Percentiles rank a stretch among this genome's conserved stretches.
phyloP scores from a whole-genome alignment of 805 yeast genomes.

The Ogataea ramenticola region DNA sequence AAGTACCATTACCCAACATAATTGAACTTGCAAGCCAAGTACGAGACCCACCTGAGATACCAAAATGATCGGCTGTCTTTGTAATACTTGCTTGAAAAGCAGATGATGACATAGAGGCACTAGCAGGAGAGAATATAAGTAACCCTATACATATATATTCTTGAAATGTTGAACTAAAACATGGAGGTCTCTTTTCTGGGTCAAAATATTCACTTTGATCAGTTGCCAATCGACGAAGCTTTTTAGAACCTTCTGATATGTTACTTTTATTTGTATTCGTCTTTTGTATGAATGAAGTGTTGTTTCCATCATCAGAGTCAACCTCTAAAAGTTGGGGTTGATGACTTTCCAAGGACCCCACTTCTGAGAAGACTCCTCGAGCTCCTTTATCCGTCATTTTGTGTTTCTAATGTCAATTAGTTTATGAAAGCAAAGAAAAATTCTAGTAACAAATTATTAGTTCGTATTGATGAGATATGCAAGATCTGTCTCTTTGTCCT shows the following conservation, averaged over 20 bases:
- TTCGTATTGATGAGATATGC: too few relatives aligned
- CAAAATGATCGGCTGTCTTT: constrained; percentile 27
- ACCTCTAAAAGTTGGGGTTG: too few relatives aligned
- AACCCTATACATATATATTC: constrained; percentile 27
- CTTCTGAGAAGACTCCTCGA: too few relatives aligned
- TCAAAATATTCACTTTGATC: constrained; percentile 11
- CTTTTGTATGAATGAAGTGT: neutral
- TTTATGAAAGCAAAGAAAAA: too few relatives aligned
- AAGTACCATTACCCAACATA: constrained; percentile 36
- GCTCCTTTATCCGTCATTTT: too few relatives aligned
- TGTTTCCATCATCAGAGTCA: neutral
- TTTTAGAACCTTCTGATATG: neutral
- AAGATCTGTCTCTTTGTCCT: too few relatives aligned
- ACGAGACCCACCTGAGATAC: constrained; percentile 31
- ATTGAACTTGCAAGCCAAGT: constrained; percentile 38
- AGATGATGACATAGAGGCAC: constrained; percentile 31
- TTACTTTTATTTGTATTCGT: neutral
- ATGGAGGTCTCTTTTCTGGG: constrained; percentile 30
- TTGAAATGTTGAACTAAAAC: constrained; percentile 25
- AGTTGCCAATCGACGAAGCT: neutral
- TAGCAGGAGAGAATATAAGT: constrained; percentile 33
- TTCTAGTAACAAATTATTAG: too few relatives aligned
- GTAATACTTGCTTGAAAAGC: constrained; percentile 30
- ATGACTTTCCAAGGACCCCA: too few relatives aligned
- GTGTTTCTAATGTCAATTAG: too few relatives aligned